Base-by-base conservation (phyloP, 1,284 basidiomycete species). In the Sphaerobolus stellatus region DNA sequence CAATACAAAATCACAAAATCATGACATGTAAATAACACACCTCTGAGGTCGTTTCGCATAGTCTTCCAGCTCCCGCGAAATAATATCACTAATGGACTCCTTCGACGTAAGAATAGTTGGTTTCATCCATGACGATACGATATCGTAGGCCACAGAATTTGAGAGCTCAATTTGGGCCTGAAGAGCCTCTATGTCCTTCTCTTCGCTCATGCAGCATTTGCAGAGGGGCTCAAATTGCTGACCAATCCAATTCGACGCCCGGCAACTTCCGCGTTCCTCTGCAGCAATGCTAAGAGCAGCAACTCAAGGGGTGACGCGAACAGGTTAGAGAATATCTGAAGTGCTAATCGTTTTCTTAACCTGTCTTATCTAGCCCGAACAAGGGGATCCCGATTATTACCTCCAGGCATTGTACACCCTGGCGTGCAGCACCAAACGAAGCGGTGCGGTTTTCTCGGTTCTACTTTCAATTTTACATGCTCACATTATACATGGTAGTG, bases 401-500 rank as follows among this genome's bases (percentile, higher is more conserved):
- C 43, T 24, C 31, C 25, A 7, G 16, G 43, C 25, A 27, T 50
- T 28, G 49, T n/a, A n/a, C n/a, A n/a, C n/a, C n/a, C n/a, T 38
- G 44, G 34, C 11, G 45, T 48, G 29, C 52, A 54, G 38, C 48
- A 33, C 18, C 7, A 22, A 22, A 16, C 52, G 24, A 47, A 29
- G 33, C 52, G 52, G 52, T 47, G 22, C 27, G 50, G 4, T 52
- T 22, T 28, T 11, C 5, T 38, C 14, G 34, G 16, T 22, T 27
- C 9, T 13, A 24, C 22, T 41, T 43, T 50, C 22, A 24, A 27
- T 11, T 16, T 51, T 31, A 18, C 40, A 31, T 34, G 5, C 16
- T 45, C 22, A 27, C n/a, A 77, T 75, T 54, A 71, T 70, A 16
- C 27, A 4, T 20, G 8, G 16, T 27, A 20, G 4, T 41, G 73